Conservation (phyloP, 2,329 filamentous ascomycete species). For the Raffaelea albimanens region DNA sequence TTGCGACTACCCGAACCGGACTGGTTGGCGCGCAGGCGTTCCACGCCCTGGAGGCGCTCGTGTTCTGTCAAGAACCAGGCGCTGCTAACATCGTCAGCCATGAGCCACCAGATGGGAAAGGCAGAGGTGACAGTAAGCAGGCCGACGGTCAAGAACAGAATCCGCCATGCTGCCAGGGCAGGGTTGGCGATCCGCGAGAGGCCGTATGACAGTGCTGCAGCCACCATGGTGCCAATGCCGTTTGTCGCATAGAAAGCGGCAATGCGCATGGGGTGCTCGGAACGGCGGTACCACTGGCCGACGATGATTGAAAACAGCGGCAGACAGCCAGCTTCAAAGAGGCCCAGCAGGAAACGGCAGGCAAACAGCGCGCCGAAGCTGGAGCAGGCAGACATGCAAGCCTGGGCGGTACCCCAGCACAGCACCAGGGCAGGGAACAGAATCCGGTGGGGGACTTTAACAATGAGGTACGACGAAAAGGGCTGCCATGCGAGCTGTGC, state of each 20-base stretch:
- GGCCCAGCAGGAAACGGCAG: conserved; percentile 22
- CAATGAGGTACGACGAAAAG: conserved; percentile 49
- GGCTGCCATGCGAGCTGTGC: conserved; percentile 54
- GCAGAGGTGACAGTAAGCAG: conserved; percentile 49
- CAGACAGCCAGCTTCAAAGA: conserved; percentile 28
- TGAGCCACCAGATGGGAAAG: conserved; percentile 48
- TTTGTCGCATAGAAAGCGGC: conserved; percentile 60
- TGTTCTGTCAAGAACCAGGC: conserved; percentile 51
- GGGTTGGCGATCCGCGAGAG: conserved; percentile 39
- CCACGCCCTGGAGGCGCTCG: conserved; percentile 59
- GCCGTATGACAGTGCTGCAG: conserved; percentile 45
- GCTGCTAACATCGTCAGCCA: conserved; percentile 49
- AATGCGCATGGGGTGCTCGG: conserved; percentile 53
- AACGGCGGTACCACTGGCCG: conserved; percentile 35
- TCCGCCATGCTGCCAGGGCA: conserved; percentile 24
- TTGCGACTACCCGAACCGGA: conserved; percentile 56
- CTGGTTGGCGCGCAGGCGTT: conserved; percentile 64
- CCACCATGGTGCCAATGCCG: conserved; percentile 46
- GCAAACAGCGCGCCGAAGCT: conserved; percentile 18
- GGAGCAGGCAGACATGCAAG: conserved; percentile 21
- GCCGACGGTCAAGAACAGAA: conserved; percentile 53
- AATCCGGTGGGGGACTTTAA: conserved; percentile 49
- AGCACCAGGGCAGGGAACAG: conserved; percentile 42
- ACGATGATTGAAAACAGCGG: conserved; percentile 38
- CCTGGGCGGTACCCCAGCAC: conserved; percentile 33